Conservation (phyloP, 495 filamentous ascomycete species). For the Aspergillus ellipticus region DNA sequence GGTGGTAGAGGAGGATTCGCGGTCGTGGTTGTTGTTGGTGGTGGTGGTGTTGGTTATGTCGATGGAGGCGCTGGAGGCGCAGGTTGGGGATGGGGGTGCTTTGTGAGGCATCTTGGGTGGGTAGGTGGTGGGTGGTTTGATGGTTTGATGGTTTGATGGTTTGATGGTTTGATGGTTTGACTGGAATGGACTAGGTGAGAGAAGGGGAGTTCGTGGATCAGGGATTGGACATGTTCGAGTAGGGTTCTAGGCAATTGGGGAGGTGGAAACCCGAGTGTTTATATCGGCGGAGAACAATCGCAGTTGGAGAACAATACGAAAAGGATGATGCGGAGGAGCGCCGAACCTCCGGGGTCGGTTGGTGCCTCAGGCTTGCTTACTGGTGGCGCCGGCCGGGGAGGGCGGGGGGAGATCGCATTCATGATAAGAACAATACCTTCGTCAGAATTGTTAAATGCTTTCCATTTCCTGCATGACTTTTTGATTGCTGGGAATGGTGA, state of each 20-base stretch:
- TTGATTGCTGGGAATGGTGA: too few species aligned
- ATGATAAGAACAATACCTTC: too few species aligned
- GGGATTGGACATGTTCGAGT: neutral
- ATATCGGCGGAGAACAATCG: conserved; percentile 2
- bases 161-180: too few species aligned
- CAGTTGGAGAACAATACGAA: neutral
- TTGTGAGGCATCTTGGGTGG: neutral
- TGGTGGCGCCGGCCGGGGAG: too few species aligned
- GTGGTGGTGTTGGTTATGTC: too few species aligned
- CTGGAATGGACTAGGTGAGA: too few species aligned
- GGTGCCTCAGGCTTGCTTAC: conserved; percentile 9
- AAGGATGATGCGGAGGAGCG: neutral
- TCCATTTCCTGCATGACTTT: too few species aligned
- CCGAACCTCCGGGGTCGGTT: neutral
- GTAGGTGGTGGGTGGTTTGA: neutral
- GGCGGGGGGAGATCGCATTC: too few species aligned
- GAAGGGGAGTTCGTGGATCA: neutral
- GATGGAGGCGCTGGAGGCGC: too few species aligned
- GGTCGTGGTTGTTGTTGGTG: neutral
- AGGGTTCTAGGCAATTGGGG: neutral
- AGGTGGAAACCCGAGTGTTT: neutral
- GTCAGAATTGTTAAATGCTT: too few species aligned
- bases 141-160: neutral
- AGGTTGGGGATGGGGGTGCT: neutral
- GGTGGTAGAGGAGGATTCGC: neutral